Conservation (phyloP, 768 basidiomycete genomes). For the Hirschioporus abietinus region DNA sequence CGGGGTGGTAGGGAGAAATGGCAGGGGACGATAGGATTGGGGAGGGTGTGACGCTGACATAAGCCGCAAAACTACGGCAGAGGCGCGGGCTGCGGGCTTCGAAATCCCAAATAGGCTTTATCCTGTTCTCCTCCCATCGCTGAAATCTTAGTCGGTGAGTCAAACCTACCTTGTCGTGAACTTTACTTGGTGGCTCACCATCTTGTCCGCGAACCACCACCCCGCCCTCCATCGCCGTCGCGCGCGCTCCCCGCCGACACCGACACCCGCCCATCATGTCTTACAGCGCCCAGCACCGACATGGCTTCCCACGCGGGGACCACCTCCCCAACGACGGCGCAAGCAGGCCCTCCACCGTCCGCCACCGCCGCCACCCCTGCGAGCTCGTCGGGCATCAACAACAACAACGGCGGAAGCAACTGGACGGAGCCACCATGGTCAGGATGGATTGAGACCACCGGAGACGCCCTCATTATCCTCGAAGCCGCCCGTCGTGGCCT, state of each 20-base stretch:
- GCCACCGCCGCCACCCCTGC: constrained; percentile 22
- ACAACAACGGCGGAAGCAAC: constrained; percentile 22
- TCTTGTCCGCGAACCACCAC: constrained; percentile 20
- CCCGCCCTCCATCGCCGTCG: constrained; percentile 12
- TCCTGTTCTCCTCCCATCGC: constrained; percentile 31
- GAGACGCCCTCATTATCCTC: constrained; percentile 93
- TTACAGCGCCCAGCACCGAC: constrained; percentile 20
- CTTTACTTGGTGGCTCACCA: constrained; percentile 40
- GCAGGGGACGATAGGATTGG: neutral
- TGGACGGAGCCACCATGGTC: constrained; percentile 90
- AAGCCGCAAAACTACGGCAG: constrained; percentile 1
- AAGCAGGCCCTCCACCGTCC: constrained; percentile 24
- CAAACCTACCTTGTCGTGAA: constrained; percentile 69
- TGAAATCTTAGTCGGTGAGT: constrained; percentile 45
- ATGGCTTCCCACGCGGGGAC: constrained; percentile 4
- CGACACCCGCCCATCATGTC: constrained; percentile 13
- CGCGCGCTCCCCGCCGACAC: constrained; percentile 1
- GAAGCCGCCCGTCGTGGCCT: constrained; percentile 88
- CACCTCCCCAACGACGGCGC: constrained; percentile 17
- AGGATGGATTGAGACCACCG: constrained; percentile 93
- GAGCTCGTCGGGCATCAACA: constrained; percentile 19
- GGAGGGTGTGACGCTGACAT: constrained; percentile 1
- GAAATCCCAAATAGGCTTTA: constrained; percentile 25
- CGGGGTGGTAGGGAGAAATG: neutral
- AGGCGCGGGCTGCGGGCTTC: constrained; percentile 24